Percentiles rank a stretch among this genome's conserved stretches.
These are phyloP conservation scores for Pisolithus albus DNA, from an alignment of 768 basidiomycete genomes.

Conservation along the genomic window DNA sequence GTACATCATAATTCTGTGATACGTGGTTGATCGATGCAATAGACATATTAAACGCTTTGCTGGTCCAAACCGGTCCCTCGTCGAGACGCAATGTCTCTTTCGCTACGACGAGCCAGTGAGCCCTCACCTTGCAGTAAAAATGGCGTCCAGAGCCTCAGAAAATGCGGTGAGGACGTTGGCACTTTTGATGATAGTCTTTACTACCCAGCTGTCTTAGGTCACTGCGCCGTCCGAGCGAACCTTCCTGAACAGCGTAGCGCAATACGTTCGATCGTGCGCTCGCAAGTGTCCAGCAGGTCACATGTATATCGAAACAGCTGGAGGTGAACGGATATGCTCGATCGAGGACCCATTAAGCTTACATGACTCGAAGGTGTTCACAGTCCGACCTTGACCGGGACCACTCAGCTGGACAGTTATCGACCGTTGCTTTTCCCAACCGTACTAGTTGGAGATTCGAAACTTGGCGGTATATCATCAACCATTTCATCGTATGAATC, in stretches of 20 bases:
- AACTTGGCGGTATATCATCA: constrained; percentile 88
- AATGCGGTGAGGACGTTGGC: constrained; percentile 22
- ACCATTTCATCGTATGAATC: constrained; percentile 94
- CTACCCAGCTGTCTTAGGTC: constrained; percentile 13
- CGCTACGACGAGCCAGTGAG: constrained; percentile 86
- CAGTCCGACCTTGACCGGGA: constrained; percentile 78
- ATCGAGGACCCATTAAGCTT: constrained; percentile 2
- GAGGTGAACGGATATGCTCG: constrained; percentile 54
- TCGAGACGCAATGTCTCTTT: constrained; percentile 68
- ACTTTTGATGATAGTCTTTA: constrained; percentile 1
- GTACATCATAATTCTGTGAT: not conserved
- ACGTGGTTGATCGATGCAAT: constrained; percentile 1
- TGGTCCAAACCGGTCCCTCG: constrained; percentile 31
- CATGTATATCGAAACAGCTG: constrained; percentile 91
- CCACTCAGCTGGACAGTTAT: constrained; percentile 80
- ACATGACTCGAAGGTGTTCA: constrained; percentile 62
- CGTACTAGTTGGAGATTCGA: constrained; percentile 79
- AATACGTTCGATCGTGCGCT: constrained; percentile 54
- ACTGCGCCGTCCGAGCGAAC: constrained; percentile 53
- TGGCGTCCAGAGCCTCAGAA: constrained; percentile 32
- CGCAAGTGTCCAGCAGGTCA: constrained; percentile 32
- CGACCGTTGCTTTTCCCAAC: constrained; percentile 84
- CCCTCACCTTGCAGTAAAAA: constrained; percentile 78
- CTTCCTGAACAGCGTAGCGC: constrained; percentile 57
- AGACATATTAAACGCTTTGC: constrained; percentile 65